Evolutionary conservation across 495 filamentous ascomycete genomes (phyloP).

Genomic region (Xylaria scruposa): DNA sequence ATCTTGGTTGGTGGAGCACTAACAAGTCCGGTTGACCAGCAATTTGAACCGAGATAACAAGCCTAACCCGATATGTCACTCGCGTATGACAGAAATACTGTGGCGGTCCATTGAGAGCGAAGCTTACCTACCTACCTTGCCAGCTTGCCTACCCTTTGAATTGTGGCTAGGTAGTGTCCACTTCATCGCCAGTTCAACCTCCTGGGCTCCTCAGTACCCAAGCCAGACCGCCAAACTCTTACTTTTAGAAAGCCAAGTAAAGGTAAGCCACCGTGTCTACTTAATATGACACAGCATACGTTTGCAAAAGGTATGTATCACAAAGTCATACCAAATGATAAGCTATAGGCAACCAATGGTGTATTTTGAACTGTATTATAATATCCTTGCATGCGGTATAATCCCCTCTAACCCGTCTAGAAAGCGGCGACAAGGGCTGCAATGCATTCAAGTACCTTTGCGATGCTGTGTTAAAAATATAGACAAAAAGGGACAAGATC

Average conservation of each 20-base stretch:
- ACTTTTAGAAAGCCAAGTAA: background rate
- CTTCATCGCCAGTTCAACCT: background rate
- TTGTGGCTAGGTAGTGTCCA: constrained; percentile 6
- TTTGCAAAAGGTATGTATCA: background rate
- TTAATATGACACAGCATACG: background rate
- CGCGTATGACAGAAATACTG: background rate
- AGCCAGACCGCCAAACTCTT: background rate
- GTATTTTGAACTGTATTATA: constrained; percentile 25
- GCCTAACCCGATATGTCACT: constrained; percentile 15
- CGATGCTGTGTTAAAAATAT: constrained; percentile 19
- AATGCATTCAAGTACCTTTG: constrained; percentile 24
- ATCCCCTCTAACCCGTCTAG: constrained; percentile 26
- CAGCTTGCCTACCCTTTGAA: too few relatives aligned
- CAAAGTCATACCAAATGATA: background rate
- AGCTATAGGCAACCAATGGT: background rate
- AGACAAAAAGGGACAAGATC: constrained; percentile 13
- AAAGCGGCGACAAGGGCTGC: constrained; percentile 23
- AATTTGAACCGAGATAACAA: background rate
- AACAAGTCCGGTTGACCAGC: background rate
- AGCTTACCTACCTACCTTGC: too few relatives aligned
- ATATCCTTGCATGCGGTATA: constrained; percentile 26
- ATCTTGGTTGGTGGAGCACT: constrained; percentile 25
- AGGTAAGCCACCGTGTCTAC: constrained; percentile 1
- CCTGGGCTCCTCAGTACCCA: too few relatives aligned
- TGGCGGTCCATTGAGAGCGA: background rate